Base-by-base conservation (phyloP, 2,329 filamentous ascomycete genomes). In the Dothiorella sarmentorum region DNA sequence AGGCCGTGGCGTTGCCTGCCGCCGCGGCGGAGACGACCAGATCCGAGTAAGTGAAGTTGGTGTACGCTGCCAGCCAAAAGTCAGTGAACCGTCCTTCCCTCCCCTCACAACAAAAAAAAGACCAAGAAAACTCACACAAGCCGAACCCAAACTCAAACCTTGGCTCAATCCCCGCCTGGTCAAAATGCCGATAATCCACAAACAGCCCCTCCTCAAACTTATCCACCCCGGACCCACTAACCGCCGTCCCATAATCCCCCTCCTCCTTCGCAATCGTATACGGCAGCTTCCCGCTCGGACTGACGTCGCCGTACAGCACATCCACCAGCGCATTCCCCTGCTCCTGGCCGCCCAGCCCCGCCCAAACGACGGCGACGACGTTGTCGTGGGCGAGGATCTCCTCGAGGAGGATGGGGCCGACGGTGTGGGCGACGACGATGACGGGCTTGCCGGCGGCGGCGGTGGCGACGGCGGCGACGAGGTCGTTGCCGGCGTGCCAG, bases 291-390 rank as follows among this genome's bases (percentile, higher is more conserved):
- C 85, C 85, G 0, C 69, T 75, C 1, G 77, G 77, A 4, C 90
- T 92, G 61, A 87, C 82, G 60, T 82, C 83, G 40, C 91, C 91
- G 71, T 92, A 96, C 11, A 96, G 83, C 10, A 80, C 69, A 27
- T 80, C 78, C 3, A 69, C 74, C 15, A 80, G 68, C 1, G 73
- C 71, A 40, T 78, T 78, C 18, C 78, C 78, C n/a, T 71, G 74
- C 62, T 80, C 76, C 51, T 79, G 71, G 18, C 66, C 73, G 20
- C 73, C 72, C 13, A 75, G 7, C 29, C 72, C 73, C 20, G 74
- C 73, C 67, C 69, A 75, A 0, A 76, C 68, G 3, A 76, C 68
- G 24, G 72, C 73, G 9, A 70, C 67, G 27, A 76, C 69, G 38
- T 71, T 74, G 5, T 69, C 66, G 53, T 72, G 66, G 1, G 69